Conservation (phyloP, 2,329 filamentous ascomycete genomes). For the Neonectria punicea region DNA sequence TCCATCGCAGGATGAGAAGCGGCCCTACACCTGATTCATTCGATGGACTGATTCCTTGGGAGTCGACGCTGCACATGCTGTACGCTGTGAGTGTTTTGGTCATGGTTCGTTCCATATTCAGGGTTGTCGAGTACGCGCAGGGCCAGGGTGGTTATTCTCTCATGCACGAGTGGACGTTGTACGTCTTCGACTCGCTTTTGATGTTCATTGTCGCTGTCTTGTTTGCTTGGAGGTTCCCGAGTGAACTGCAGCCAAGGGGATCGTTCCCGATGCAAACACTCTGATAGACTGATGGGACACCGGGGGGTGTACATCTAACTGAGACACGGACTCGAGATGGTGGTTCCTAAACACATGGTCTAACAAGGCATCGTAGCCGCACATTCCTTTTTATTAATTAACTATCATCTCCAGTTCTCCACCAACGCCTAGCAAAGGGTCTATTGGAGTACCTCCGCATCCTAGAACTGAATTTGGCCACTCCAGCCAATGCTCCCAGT, state of each 20-base stretch:
- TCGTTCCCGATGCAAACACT: not conserved
- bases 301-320: no score
- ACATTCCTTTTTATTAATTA: not conserved
- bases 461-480: constrained; percentile 6
- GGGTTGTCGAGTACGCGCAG: constrained; percentile 8
- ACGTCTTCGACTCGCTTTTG: constrained; percentile 7
- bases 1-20: constrained; percentile 1
- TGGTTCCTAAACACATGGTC: no score
- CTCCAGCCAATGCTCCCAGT: constrained; percentile 3
- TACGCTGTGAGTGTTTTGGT: constrained; percentile 6
- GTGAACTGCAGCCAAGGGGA: not conserved
- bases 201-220: not conserved
- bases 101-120: constrained; percentile 13
- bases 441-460: not conserved
- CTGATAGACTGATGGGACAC: no score
- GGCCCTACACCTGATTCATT: not conserved
- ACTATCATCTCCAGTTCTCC: not conserved
- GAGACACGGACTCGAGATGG: no score
- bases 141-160: constrained; percentile 4
- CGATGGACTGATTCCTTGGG: constrained; percentile 4
- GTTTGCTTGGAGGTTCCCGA: constrained; percentile 8
- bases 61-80: constrained; percentile 6
- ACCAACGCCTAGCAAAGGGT: not conserved
- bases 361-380: no score
- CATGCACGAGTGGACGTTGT: constrained; percentile 13